A percentile compares a stretch with the other conserved stretches of the same genome.
phyloP scores from a whole-genome alignment of 2,329 filamentous ascomycete species.

The Cladosporium austrohemisphaericum region DNA sequence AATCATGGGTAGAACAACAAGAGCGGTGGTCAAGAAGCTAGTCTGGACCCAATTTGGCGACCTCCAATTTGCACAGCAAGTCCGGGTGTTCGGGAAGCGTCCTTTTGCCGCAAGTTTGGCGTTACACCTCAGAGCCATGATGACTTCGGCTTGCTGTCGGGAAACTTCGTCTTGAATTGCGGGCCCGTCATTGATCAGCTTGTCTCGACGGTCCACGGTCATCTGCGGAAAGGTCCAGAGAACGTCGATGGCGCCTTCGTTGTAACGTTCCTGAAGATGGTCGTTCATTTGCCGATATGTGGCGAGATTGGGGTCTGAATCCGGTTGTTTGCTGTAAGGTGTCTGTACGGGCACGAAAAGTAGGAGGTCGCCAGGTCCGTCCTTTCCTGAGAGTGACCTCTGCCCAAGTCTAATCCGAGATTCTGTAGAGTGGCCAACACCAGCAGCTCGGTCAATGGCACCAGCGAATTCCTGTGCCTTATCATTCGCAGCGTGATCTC shows the following conservation, averaged over 20 bases:
- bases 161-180: conserved; percentile 44
- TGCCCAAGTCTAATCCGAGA: conserved; percentile 12
- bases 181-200: conserved; percentile 42
- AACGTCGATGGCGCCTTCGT: conserved; percentile 37
- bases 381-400: conserved; percentile 18
- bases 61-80: conserved; percentile 51
- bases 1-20: conserved; percentile 30
- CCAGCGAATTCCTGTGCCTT: conserved; percentile 46
- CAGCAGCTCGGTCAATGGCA: conserved; percentile 45
- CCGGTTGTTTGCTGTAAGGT: conserved; percentile 45
- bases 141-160: conserved; percentile 48
- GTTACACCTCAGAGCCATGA: conserved; percentile 56
- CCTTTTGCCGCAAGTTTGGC: conserved; percentile 36
- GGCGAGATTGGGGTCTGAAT: conserved; percentile 26
- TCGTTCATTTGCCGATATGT: conserved; percentile 48
- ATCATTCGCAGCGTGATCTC: conserved; percentile 53
- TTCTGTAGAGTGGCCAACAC: conserved; percentile 15
- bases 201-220: conserved; percentile 40
- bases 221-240: conserved; percentile 52
- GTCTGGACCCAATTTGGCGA: conserved; percentile 37
- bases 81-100: conserved; percentile 46
- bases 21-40: conserved; percentile 30
- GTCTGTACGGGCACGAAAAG: conserved; percentile 47
- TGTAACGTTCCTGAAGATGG: conserved; percentile 45
- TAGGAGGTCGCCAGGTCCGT: conserved; percentile 31